Base-by-base conservation (phyloP, 805 yeast species). In the Starmera dryadoides region DNA sequence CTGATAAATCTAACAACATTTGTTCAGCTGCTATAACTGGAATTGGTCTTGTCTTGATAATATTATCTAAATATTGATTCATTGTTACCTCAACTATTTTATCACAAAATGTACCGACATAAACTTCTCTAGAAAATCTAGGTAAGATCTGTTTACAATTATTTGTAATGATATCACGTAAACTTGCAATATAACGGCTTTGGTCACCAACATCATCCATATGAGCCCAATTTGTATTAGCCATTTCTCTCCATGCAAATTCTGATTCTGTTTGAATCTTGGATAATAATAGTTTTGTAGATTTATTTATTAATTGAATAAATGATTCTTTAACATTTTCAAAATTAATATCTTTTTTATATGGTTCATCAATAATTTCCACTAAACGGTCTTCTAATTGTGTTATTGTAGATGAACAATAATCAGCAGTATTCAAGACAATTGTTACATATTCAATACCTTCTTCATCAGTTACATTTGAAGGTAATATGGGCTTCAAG, bases 341-440 rank as follows among this genome's bases (percentile, higher is more conserved):
- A 48, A 87, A 81, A 33, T 63, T 55, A 14, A 64, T 53, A 14
- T 63, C 56, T n/a, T 79, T 53, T 42, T 63, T 66, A 17, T 60
- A 63, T 11, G 65, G 46, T 57, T 67, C 50, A 60, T 63, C 55
- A 26, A 73, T 60, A 58, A 70, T 49, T 34, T 65, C 65, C 54
- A 57, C 42, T 14, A 77, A 59, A 48, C 76, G 76, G 20, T 81
- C 84, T 48, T 80, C 87, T 34, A 93, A 62, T 55, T 93, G 97
- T 11, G 71, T 71, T 2, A 81, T 75, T 3, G 96, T 93, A 10
- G 77, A 68, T 15, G 86, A 75, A 42, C 95, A 81, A 57, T 89
- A 93, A 55, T 91, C 96, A 1, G 95, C 87, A 0, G 98, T 91
- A 49, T 87, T 86, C 28, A 91, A 62, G 9, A 88, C 73, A 54